Percentiles rank a stretch among this genome's conserved stretches.
phyloP scores from a whole-genome alignment of 805 yeast genomes.

The Wickerhamiella bombiphila region DNA sequence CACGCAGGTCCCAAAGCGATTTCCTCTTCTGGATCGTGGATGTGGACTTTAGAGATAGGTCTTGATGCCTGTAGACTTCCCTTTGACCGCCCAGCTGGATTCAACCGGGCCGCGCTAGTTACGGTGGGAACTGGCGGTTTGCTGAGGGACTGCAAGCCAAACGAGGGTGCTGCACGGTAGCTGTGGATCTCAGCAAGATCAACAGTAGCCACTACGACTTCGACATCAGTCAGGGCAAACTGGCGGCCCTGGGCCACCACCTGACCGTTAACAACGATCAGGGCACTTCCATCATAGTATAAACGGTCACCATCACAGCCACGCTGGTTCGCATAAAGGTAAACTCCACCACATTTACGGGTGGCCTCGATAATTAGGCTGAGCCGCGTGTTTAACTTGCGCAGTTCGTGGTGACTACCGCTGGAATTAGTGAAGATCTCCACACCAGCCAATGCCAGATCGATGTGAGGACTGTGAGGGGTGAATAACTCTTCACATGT shows the following conservation, averaged over 20 bases:
- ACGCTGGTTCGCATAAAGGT: constrained; percentile 82
- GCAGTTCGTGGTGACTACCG: constrained; percentile 94
- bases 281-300: constrained; percentile 94
- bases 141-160: constrained; percentile 48
- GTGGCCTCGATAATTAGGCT: constrained; percentile 84
- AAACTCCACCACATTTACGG: constrained; percentile 90
- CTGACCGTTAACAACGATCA: constrained; percentile 81
- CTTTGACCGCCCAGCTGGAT: constrained; percentile 27
- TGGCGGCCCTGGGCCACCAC: constrained; percentile 90
- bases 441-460: constrained; percentile 89
- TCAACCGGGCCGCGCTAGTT: constrained; percentile 1
- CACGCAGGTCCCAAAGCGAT: constrained; percentile 98
- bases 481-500: constrained; percentile 97
- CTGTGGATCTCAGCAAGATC: constrained; percentile 83
- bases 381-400: constrained; percentile 76
- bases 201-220: constrained; percentile 88
- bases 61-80: constrained; percentile 32
- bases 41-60: constrained; percentile 33
- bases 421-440: constrained; percentile 91
- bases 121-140: constrained; percentile 3
- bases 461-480: constrained; percentile 88
- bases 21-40: constrained; percentile 85
- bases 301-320: constrained; percentile 98
- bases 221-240: constrained; percentile 80
- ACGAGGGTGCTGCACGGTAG: constrained; percentile 57